Evolutionary conservation across 2,329 filamentous ascomycete species (phyloP), one percentile per base, ranked within the genome.

Genomic region (Epicoccum sorghinum): DNA sequence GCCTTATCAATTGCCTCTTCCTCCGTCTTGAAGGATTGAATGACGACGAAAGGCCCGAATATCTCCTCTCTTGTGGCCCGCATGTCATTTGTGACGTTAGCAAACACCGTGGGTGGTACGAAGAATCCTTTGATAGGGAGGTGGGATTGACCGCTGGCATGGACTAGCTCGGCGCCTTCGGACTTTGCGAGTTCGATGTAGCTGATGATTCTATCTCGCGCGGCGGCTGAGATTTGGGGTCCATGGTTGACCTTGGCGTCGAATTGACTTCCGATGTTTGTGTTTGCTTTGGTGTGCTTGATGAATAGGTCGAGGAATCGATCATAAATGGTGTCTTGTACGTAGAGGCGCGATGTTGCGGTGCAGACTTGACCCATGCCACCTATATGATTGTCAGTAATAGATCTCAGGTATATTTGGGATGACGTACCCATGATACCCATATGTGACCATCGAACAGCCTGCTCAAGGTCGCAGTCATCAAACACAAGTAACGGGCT

Each of bases 101-200:
- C 68, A 58, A 74, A 69, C 40, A 76, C 69, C 3, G 71, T 70
- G 5, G 71, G 72, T 18, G 18, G 18, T 18, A 18, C 18, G 18
- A 18, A 18, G 3, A 18, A 18, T 18, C 18, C 18, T 18, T 18
- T 18, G 18, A 3, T 3, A 18, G 18, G 18, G 18, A 18, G 18
- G 18, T 18, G 18, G 18, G 18, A 18, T 18, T 18, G 18, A 18
- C 75, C 65, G 30, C 82, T 82, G 13, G 83, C 83, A 0, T 73
- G 64, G 0, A 79, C 78, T 27, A 83, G 71, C 4, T 79, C 77
- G 47, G 81, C 78, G 14, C 81, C 80, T 23, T 82, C 79, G 10
- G 64, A 68, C 60, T 78, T 78, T 2, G 76, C 78, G 36, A 67
- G 62, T 14, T 78, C 69, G 25, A 81, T 75, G 56, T 78, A 81